A percentile compares a stretch with the other conserved stretches of the same genome.
phyloP scores from a whole-genome alignment of 176 grass and related monocot genomes.

The Secale cereale region DNA sequence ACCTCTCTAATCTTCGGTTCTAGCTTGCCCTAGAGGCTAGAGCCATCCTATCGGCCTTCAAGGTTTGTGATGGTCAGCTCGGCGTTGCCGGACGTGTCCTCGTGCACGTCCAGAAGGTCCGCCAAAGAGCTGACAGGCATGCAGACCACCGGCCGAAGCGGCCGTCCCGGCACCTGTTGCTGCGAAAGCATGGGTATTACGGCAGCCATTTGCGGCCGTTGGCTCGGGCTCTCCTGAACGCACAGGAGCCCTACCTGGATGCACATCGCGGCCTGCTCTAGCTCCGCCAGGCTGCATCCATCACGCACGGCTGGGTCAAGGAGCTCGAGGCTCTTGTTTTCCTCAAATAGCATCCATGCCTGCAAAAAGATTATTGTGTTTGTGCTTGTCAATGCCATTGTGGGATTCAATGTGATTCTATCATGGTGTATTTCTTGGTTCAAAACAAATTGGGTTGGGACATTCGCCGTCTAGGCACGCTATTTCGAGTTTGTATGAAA shows the following conservation, averaged over 20 bases:
- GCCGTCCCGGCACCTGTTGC: background rate
- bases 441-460: no score
- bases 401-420: background rate
- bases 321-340: constrained; percentile 4
- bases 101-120: no score
- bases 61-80: constrained; percentile 16
- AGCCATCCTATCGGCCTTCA: constrained; percentile 14
- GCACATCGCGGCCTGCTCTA: constrained; percentile 17
- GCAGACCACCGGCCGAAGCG: constrained; percentile 25
- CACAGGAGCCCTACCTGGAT: constrained; percentile 40
- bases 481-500: background rate
- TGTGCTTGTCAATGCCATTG: background rate
- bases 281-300: background rate
- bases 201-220: constrained; percentile 24
- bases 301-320: background rate
- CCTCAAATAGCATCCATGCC: constrained; percentile 28
- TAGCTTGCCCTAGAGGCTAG: background rate
- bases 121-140: background rate
- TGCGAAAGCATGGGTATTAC: constrained; percentile 33
- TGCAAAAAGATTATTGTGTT: background rate
- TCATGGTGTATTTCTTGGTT: background rate
- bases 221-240: constrained; percentile 33
- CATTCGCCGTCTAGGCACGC: background rate
- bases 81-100: background rate
- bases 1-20: background rate